phyloP scores from a whole-genome alignment of 1,284 basidiomycete species.

The Sphagnurus paluster region DNA sequence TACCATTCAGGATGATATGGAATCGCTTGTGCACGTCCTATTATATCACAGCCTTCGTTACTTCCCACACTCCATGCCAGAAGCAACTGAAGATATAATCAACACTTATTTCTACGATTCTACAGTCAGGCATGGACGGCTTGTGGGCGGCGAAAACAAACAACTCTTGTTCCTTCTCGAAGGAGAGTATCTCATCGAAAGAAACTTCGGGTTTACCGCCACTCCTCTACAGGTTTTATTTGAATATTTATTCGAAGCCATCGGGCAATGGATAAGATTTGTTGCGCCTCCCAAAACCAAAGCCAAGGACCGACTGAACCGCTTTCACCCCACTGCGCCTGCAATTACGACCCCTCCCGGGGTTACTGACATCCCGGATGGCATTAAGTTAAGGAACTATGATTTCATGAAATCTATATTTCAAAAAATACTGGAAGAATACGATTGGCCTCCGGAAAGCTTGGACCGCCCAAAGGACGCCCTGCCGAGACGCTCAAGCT shows the following conservation, averaged over 20 bases:
- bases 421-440: too few relatives aligned
- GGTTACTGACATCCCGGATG: too few relatives aligned
- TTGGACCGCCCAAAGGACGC: too few relatives aligned
- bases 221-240: neutral
- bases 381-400: too few relatives aligned
- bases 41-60: constrained; percentile 21
- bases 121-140: neutral
- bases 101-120: neutral
- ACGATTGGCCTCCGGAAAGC: neutral
- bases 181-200: neutral
- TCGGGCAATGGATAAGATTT: neutral
- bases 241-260: neutral
- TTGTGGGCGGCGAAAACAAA: neutral
- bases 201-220: neutral
- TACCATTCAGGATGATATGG: constrained; percentile 31
- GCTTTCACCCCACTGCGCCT: neutral
- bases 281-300: neutral
- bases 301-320: neutral
- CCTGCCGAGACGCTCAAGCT: too few relatives aligned
- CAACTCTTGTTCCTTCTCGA: neutral
- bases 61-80: constrained; percentile 1
- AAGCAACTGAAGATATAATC: neutral
- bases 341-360: neutral
- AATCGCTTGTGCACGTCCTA: constrained; percentile 33
- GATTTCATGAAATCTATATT: neutral